Conservation (phyloP, 495 filamentous ascomycete species). For the Penicillium flavigenum region DNA sequence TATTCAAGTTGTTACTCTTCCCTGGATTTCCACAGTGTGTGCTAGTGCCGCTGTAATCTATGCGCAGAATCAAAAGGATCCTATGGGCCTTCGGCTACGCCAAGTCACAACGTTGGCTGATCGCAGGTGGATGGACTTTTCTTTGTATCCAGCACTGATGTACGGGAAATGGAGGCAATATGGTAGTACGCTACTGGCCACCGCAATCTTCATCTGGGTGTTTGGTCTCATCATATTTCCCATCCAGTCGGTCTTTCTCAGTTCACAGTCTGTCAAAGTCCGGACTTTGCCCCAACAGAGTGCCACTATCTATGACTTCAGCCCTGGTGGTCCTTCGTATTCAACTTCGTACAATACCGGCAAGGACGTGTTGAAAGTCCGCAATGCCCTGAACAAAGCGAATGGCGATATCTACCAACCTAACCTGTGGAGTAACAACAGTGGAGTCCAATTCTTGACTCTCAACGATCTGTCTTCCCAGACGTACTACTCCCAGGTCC, state of each 20-base stretch:
- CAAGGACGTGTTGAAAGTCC: background rate
- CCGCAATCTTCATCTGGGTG: background rate
- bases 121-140: constrained; percentile 21
- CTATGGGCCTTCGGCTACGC: constrained; percentile 18
- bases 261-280: background rate
- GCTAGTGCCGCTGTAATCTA: constrained; percentile 25
- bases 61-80: constrained; percentile 25
- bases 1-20: constrained; percentile 13
- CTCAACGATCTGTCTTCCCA: background rate
- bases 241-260: background rate
- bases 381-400: background rate
- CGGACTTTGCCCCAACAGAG: background rate
- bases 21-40: constrained; percentile 25
- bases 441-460: background rate
- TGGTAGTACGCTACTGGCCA: background rate
- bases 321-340: background rate
- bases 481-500: background rate
- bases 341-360: too few species aligned
- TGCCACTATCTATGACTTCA: background rate
- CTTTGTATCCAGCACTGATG: background rate
- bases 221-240: background rate
- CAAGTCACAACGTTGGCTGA: constrained; percentile 28
- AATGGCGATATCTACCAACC: background rate
- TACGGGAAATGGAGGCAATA: background rate
- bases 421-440: background rate